Evolutionary conservation across 2,329 filamentous ascomycete species (phyloP), one percentile per base, ranked within the genome.

Genomic region (Anthostomella pinea): DNA sequence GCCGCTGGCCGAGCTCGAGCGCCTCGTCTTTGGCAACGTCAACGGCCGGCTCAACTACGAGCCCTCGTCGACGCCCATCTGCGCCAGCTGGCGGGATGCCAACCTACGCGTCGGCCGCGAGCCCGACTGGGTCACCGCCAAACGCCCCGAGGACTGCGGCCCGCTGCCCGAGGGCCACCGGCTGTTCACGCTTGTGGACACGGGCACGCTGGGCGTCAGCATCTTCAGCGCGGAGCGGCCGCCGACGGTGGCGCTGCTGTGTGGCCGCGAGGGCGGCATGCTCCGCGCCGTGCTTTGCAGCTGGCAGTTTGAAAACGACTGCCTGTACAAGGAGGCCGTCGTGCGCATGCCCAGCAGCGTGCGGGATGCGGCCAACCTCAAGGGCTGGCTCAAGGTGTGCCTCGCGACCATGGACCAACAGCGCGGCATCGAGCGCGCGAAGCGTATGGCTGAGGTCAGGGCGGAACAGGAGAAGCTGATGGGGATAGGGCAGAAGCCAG

Each of bases 141-240:
- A 16, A 30, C 35, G 9, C 11, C 38, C 33, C 9, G 23, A 33
- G n/a, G 26, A 14, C 1, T 32, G 24, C n/a, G n/a, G n/a, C 7
- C 20, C 22, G 14, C 24, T 53, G 10, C 48, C 49, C n/a, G 28
- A 25, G 22, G 44, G 43, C 4, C 46, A 57, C 32, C 43, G 43
- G 18, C 35, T 57, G 3, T 63, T 62, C 41, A 62, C 57, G 0
- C 42, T 63, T 3, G 51, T 63, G 2, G 57, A 61, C 32, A 59
- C 56, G 9, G 56, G 54, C 17, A 49, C 51, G 10, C 41, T 59
- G 45, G 53, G 41, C 14, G 58, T 60, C 8, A 56, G 49, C 9
- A 42, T 59, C 5, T 59, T 62, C 34, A 45, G 39, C 23, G 52
- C 58, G 2, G 43, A 51, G 36, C 46, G 55, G 22, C 57, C 56